These are phyloP conservation scores for Hyphopichia burtonii DNA, from an alignment of 1,139 yeast genomes.

Conservation along the genomic window DNA sequence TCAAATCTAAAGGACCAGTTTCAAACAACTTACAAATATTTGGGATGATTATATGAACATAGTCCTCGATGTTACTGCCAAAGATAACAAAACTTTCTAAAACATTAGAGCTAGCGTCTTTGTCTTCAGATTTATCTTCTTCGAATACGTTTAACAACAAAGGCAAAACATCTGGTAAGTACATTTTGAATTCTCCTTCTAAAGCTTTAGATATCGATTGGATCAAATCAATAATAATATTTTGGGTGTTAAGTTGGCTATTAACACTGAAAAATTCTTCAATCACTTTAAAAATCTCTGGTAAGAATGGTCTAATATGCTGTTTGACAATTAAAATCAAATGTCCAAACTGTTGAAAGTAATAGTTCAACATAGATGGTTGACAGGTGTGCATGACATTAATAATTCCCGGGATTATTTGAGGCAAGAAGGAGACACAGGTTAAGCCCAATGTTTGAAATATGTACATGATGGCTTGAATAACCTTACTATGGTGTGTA, in stretches of 20 bases:
- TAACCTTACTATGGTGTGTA: slow-evolving; percentile 84
- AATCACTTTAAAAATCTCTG: slow-evolving; percentile 73
- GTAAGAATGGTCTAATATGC: slow-evolving; percentile 81
- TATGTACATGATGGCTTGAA: slow-evolving; percentile 88
- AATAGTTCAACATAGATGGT: slow-evolving; percentile 78
- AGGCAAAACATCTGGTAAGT: slow-evolving; percentile 75
- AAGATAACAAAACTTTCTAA: slow-evolving; percentile 85
- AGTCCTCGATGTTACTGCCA: slow-evolving; percentile 86
- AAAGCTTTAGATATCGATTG: slow-evolving; percentile 84
- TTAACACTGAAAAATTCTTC: slow-evolving; percentile 64
- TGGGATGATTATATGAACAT: slow-evolving; percentile 81
- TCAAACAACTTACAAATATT: slow-evolving; percentile 81
- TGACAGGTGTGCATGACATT: slow-evolving; percentile 85
- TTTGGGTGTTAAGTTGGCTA: slow-evolving; percentile 63
- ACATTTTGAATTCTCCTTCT: slow-evolving; percentile 88
- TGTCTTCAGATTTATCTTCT: slow-evolving; percentile 65
- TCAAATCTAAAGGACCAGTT: slow-evolving; percentile 55
- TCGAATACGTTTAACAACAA: slow-evolving; percentile 75
- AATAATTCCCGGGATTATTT: slow-evolving; percentile 84
- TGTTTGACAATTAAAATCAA: slow-evolving; percentile 82
- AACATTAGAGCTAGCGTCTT: slow-evolving; percentile 71
- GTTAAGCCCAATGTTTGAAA: slow-evolving; percentile 85
- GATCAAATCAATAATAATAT: slow-evolving; percentile 74
- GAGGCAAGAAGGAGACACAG: slow-evolving; percentile 83
- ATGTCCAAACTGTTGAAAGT: slow-evolving; percentile 84